phyloP scores from a whole-genome alignment of 768 basidiomycete species.

The Agrocybe pediades region DNA sequence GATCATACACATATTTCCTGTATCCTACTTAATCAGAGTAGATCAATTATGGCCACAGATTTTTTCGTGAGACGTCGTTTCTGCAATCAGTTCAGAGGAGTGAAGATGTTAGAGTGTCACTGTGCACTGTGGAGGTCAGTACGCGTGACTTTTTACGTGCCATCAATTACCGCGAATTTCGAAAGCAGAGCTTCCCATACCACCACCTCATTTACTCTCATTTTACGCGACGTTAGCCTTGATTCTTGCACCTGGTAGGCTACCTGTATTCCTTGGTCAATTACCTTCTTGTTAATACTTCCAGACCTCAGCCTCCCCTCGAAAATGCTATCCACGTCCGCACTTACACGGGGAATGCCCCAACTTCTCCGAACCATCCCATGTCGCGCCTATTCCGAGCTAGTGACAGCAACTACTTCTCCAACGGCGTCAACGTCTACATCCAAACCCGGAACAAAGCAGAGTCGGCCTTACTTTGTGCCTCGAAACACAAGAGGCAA shows the following conservation, averaged over 20 bases:
- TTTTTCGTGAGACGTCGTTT: background rate
- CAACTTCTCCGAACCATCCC: conserved; percentile 11
- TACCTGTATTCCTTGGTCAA: background rate
- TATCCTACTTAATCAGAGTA: background rate
- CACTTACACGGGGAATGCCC: conserved; percentile 5
- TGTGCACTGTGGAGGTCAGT: background rate
- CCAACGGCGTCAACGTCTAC: conserved; percentile 14
- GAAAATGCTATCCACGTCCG: conserved; percentile 1
- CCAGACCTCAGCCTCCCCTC: too few species aligned
- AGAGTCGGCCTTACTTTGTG: conserved; percentile 52
- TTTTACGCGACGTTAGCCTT: background rate
- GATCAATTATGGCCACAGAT: background rate
- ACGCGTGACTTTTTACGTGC: background rate
- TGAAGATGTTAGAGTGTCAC: background rate
- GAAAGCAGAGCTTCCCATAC: background rate
- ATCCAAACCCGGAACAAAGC: conserved; percentile 1
- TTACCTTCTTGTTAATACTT: background rate
- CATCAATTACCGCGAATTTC: background rate
- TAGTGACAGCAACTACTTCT: conserved; percentile 14
- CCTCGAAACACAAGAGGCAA: conserved; percentile 66
- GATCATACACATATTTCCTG: background rate
- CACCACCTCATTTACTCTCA: background rate
- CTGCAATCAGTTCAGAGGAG: background rate
- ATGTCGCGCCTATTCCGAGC: conserved; percentile 18
- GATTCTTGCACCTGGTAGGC: background rate